Conservation (phyloP, 805 yeast species). For the Diddensiella transvaalensis region DNA sequence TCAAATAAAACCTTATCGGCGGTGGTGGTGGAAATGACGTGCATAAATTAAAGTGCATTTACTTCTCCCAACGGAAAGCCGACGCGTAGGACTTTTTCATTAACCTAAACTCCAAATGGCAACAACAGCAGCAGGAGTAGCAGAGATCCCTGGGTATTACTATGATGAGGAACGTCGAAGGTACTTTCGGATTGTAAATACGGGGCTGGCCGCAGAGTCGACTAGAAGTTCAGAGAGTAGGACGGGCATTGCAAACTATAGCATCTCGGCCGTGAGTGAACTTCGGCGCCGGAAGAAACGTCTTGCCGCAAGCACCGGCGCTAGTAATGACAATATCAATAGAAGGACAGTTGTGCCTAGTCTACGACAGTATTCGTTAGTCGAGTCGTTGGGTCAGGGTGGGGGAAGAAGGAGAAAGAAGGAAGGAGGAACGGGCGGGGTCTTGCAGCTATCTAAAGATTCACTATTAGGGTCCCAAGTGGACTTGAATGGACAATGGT, state of each 20-base stretch:
- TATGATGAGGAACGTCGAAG: conserved; percentile 24
- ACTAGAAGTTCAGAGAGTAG: not conserved
- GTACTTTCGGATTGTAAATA: conserved; percentile 25
- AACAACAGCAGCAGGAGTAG: too few relatives aligned
- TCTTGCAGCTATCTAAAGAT: too few relatives aligned
- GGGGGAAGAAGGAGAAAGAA: not conserved
- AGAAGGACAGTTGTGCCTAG: not conserved
- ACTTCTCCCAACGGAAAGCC: too few relatives aligned
- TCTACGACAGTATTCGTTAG: not conserved
- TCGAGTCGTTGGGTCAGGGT: not conserved
- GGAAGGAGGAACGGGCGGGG: too few relatives aligned
- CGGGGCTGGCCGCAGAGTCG: conserved; percentile 23
- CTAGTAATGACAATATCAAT: too few relatives aligned
- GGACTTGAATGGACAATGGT: conserved; percentile 5
- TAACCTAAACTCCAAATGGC: too few relatives aligned
- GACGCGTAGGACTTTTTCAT: too few relatives aligned
- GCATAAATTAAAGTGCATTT: too few relatives aligned
- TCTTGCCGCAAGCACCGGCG: not conserved
- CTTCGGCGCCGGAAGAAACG: not conserved
- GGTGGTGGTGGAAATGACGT: too few relatives aligned
- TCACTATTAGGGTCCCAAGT: not conserved
- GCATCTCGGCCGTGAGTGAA: conserved; percentile 15
- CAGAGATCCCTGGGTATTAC: conserved; percentile 23
- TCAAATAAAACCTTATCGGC: too few relatives aligned
- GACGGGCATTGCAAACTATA: conserved; percentile 22